These are phyloP conservation scores for Phytophthora sansomeana DNA, from an alignment of 352 stramenopile species.

Conservation along the genomic window DNA sequence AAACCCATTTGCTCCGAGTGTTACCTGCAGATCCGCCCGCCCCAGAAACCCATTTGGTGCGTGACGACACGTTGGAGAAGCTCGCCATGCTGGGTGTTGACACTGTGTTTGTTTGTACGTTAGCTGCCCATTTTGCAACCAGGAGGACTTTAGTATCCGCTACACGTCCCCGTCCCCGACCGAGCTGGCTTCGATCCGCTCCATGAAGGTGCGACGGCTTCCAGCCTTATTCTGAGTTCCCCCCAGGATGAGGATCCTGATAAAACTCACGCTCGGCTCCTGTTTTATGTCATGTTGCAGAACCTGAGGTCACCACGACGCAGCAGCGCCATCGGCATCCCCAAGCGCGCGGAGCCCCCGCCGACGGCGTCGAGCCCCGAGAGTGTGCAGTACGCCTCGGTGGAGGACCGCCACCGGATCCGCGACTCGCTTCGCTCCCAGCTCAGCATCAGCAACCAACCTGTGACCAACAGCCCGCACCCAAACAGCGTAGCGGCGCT, in stretches of 20 bases:
- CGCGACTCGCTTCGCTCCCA: constrained; percentile 80
- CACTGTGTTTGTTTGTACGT: not conserved
- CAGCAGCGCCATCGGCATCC: constrained; percentile 49
- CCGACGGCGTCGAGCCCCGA: constrained; percentile 16
- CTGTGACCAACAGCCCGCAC: constrained; percentile 59
- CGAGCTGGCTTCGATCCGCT: constrained; percentile 57
- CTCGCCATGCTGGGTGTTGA: constrained; percentile 2
- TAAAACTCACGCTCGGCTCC: constrained; percentile 3
- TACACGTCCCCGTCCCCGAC: constrained; percentile 57
- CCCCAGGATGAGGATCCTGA: not conserved
- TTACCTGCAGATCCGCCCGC: constrained; percentile 68
- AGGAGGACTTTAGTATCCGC: constrained; percentile 61
- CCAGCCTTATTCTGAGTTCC: not conserved
- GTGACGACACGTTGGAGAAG: constrained; percentile 11
- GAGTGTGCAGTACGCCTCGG: constrained; percentile 64
- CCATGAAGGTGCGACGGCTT: constrained; percentile 37
- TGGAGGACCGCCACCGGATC: constrained; percentile 76
- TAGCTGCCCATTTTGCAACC: constrained; percentile 87
- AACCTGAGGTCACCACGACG: constrained; percentile 37
- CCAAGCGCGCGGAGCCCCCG: constrained; percentile 23
- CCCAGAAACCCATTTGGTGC: constrained; percentile 57
- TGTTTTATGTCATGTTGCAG: constrained; percentile 31
- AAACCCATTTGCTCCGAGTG: constrained; percentile 82
- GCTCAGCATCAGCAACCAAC: constrained; percentile 64
- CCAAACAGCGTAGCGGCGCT: constrained; percentile 52